These are phyloP conservation scores for Fusarium nelsonii DNA, from an alignment of 2,329 filamentous ascomycete species.

Conservation along the genomic window DNA sequence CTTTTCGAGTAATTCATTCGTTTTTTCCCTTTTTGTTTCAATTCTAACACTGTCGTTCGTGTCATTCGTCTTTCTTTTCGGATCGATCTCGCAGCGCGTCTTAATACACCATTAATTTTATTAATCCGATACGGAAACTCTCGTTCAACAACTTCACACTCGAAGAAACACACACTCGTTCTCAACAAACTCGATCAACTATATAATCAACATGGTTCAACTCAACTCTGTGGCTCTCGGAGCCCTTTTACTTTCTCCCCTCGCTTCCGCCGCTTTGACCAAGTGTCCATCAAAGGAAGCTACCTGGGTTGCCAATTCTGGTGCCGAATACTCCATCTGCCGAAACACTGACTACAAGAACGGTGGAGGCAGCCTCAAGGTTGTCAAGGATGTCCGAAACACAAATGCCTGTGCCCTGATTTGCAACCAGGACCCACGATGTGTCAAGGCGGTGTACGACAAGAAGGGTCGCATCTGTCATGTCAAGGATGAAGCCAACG, in stretches of 20 bases:
- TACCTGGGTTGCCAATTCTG: conserved; percentile 16
- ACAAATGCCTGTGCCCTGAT: conserved; percentile 32
- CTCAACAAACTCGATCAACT: background rate
- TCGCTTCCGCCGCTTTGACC: conserved; percentile 30
- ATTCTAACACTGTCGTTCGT: conserved; percentile 18
- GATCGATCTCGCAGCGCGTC: background rate
- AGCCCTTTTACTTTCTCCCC: conserved; percentile 27
- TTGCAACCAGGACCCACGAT: conserved; percentile 36
- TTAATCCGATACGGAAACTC: background rate
- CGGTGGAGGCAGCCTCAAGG: conserved; percentile 23
- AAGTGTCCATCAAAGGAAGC: conserved; percentile 31
- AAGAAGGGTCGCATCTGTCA: conserved; percentile 31
- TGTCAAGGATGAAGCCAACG: conserved; percentile 31
- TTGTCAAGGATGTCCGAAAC: conserved; percentile 12
- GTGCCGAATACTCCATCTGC: conserved; percentile 25
- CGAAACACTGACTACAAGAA: conserved; percentile 33
- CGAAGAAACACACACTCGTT: background rate
- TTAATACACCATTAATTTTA: background rate
- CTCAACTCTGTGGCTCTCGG: conserved; percentile 28
- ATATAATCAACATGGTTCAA: conserved; percentile 17
- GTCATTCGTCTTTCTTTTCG: background rate
- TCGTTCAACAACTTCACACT: background rate
- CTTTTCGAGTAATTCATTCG: conserved; percentile 10
- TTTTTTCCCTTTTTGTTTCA: conserved; percentile 19
- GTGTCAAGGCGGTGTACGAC: conserved; percentile 39